Percentiles rank a stretch among this genome's conserved stretches.
Evolutionary conservation across 169 alveolate species (phyloP).

Genomic region (Sarcocystis neurona): DNA sequence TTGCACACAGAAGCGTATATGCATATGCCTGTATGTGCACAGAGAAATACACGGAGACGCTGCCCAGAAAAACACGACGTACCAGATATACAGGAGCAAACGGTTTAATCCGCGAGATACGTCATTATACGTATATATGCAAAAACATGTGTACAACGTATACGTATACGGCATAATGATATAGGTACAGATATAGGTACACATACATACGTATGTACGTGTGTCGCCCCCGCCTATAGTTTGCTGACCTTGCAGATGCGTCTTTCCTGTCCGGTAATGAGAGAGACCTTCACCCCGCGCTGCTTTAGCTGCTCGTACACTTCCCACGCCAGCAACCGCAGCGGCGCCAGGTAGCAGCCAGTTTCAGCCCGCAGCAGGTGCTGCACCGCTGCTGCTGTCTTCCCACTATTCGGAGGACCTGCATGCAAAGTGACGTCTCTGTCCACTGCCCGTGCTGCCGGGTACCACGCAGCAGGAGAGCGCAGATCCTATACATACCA

Average conservation of each 20-base stretch:
- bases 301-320: slow-evolving; percentile 77
- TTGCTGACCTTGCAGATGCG: not conserved
- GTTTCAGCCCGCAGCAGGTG: slow-evolving; percentile 77
- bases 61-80: no score
- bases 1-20: no score
- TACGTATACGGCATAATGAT: no score
- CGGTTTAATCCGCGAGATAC: no score
- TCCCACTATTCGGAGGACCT: slow-evolving; percentile 96
- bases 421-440: slow-evolving; percentile 81
- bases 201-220: no score
- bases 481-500: slow-evolving; percentile 37
- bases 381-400: slow-evolving; percentile 86
- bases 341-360: slow-evolving; percentile 92
- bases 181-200: no score
- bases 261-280: slow-evolving; percentile 90
- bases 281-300: slow-evolving; percentile 75
- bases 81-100: no score
- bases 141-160: no score
- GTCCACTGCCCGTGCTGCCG: slow-evolving; percentile 58
- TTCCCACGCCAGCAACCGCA: slow-evolving; percentile 91
- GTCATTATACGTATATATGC: no score
- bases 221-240: no score
- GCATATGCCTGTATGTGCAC: no score
- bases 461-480: slow-evolving; percentile 38
- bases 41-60: no score